Percentiles rank a stretch among this genome's conserved stretches.
phyloP scores from a whole-genome alignment of 495 filamentous ascomycete species.

The Tuber aestivum region DNA sequence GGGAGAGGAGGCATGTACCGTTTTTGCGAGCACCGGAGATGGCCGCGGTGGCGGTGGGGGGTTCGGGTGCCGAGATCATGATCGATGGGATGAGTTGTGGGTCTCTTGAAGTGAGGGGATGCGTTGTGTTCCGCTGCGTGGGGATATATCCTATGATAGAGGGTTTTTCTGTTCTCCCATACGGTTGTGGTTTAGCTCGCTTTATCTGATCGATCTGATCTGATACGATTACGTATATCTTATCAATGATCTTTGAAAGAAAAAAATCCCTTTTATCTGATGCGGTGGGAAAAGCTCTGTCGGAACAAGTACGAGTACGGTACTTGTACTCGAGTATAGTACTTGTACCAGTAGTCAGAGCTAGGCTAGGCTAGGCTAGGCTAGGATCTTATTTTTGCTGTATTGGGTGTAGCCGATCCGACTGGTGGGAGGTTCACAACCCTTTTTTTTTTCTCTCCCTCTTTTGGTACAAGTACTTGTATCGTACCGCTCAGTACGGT shows the following conservation, averaged over 20 bases:
- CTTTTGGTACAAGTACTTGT: neutral
- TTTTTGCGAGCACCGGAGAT: constrained; percentile 45
- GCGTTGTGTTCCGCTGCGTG: neutral
- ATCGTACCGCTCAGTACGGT: neutral
- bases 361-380: no score
- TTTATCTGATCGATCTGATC: constrained; percentile 4
- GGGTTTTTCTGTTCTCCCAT: neutral
- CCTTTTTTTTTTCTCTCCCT: neutral
- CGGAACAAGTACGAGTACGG: no score
- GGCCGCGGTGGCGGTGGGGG: constrained; percentile 48
- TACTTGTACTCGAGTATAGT: no score
- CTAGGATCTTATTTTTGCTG: neutral
- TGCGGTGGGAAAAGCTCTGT: neutral
- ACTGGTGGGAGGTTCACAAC: neutral
- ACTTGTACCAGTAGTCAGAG: no score
- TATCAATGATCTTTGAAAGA: neutral
- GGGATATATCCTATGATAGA: neutral
- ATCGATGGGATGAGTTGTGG: neutral
- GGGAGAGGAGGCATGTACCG: constrained; percentile 31
- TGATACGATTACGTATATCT: constrained; percentile 1
- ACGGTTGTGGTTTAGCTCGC: neutral
- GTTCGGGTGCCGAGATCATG: constrained; percentile 26
- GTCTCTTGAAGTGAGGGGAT: neutral
- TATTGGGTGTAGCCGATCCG: neutral
- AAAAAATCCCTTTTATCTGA: neutral